Conservation (phyloP, 768 basidiomycete genomes). For the Trametes cinnabarina region DNA sequence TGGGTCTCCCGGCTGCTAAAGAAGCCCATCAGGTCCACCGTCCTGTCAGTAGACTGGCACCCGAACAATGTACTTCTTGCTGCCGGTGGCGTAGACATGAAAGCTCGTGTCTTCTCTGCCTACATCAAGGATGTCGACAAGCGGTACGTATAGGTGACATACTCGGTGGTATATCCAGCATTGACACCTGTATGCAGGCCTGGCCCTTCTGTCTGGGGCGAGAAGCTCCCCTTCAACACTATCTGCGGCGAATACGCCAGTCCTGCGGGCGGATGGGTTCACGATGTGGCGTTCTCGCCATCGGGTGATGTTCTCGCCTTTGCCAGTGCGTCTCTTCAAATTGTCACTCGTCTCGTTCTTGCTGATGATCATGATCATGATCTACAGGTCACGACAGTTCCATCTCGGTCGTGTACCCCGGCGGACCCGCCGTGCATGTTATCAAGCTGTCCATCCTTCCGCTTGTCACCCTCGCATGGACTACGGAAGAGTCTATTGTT, state of each 20-base stretch:
- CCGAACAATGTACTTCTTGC: conserved; percentile 98
- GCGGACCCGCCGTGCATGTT: conserved; percentile 65
- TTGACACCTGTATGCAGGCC: conserved; percentile 51
- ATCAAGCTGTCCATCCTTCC: conserved; percentile 81
- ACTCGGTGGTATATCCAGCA: background rate
- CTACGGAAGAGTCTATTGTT: conserved; percentile 74
- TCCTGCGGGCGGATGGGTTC: conserved; percentile 95
- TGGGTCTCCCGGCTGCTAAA: conserved; percentile 97
- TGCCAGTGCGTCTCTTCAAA: conserved; percentile 59
- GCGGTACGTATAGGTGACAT: conserved; percentile 50
- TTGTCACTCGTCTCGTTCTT: background rate
- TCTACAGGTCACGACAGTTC: conserved; percentile 90
- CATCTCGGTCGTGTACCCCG: conserved; percentile 89
- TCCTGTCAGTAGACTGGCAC: conserved; percentile 95
- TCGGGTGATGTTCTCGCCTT: conserved; percentile 94
- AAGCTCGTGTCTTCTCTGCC: conserved; percentile 95
- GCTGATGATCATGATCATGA: background rate
- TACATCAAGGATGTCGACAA: conserved; percentile 98
- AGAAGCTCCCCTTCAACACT: conserved; percentile 96
- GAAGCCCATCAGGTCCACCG: conserved; percentile 96
- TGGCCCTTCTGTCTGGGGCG: conserved; percentile 91
- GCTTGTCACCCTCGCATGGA: conserved; percentile 83
- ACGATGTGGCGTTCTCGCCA: conserved; percentile 92
- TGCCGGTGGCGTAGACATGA: conserved; percentile 96
- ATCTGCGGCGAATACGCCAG: conserved; percentile 92